Evolutionary conservation across 2,329 filamentous ascomycete genomes (phyloP).

Genomic region (Chrysoporthe austroafricana): DNA sequence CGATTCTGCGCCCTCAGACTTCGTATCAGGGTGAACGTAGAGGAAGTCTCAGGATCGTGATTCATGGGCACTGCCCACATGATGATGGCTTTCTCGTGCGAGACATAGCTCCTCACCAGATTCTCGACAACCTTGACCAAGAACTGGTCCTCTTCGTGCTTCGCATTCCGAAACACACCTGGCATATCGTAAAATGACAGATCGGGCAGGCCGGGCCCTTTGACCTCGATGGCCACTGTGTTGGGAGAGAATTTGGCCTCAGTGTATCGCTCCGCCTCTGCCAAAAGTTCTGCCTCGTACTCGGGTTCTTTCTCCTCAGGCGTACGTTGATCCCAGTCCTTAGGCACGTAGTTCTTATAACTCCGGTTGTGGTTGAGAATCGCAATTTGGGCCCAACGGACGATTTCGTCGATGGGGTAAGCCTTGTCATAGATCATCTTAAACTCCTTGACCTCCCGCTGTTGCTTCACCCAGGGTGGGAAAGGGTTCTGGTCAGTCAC

Average conservation of each 20-base stretch:
- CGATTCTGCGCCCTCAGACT: slow-evolving; percentile 58
- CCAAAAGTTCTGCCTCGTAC: slow-evolving; percentile 31
- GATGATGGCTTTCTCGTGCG: slow-evolving; percentile 71
- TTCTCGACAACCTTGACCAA: slow-evolving; percentile 74
- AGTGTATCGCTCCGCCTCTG: slow-evolving; percentile 45
- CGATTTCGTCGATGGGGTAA: slow-evolving; percentile 65
- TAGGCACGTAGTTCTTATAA: slow-evolving; percentile 58
- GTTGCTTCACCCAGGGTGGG: slow-evolving; percentile 65
- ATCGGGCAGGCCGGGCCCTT: slow-evolving; percentile 70
- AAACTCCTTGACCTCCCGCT: slow-evolving; percentile 60
- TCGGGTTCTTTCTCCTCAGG: slow-evolving; percentile 27
- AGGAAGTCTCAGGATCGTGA: slow-evolving; percentile 75
- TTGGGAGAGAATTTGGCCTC: slow-evolving; percentile 81
- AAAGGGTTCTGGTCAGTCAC: slow-evolving; percentile 59
- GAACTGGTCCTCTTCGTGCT: slow-evolving; percentile 66
- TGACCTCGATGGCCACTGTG: slow-evolving; percentile 75
- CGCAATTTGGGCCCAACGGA: slow-evolving; percentile 77
- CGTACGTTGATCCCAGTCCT: slow-evolving; percentile 36
- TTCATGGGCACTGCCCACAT: slow-evolving; percentile 80
- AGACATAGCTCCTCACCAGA: slow-evolving; percentile 71
- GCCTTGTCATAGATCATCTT: slow-evolving; percentile 66
- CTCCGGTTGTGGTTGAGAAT: slow-evolving; percentile 69
- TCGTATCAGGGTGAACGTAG: slow-evolving; percentile 67
- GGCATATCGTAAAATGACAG: slow-evolving; percentile 86
- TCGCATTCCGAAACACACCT: slow-evolving; percentile 75